Evolutionary conservation across 345 rosid genomes (phyloP), one percentile per base, ranked within the genome.

Genomic region (Aurinia saxatilis): DNA sequence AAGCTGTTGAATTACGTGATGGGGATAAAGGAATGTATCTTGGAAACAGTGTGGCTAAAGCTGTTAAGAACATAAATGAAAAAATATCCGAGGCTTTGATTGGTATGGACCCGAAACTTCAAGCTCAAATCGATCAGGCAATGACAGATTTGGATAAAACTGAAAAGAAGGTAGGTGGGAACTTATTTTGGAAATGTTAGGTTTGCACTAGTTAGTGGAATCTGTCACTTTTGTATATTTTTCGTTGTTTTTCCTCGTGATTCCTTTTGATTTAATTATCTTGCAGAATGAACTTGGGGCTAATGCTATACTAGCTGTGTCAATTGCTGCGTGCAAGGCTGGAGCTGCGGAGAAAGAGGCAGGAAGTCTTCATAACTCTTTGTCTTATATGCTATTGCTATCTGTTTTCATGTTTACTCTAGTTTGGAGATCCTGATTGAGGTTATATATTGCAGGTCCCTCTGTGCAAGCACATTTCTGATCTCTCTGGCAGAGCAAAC

Each of bases 321-420:
- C 99, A 31, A 80, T 93, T 48, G 97, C 99, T 77, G 99, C 97
- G 46, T 93, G 99, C 77, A 93, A 86, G 73, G 99, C 99, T 74
- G 99, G 99, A 46, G 99, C 99, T 73, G 99, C 96, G 68, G 95
- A 84, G 80, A 93, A 84, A 72, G 97, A 90, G 91, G 96, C 75
- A 77, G 42, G 60, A 45, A 47, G 10, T 54, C 49, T 34, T 66
- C 16, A 35, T n/a, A 36, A 17, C 37, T 18, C 14, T 18, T 45
- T 63, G 42, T 46, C 30, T 13, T 27, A 27, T 27, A 4, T 27
- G 31, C 5, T 27, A 27, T 16, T 44, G 17, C 29, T 16, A 11
- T 60, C 7, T 27, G 10, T 23, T 38, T 38, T 34, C 1, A n/a
- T 55, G 53, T 39, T 34, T 64, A 40, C 10, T 29, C 30, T 65